Conservation (phyloP, 2,329 filamentous ascomycete genomes). For the Ilyonectria mors-panacis region DNA sequence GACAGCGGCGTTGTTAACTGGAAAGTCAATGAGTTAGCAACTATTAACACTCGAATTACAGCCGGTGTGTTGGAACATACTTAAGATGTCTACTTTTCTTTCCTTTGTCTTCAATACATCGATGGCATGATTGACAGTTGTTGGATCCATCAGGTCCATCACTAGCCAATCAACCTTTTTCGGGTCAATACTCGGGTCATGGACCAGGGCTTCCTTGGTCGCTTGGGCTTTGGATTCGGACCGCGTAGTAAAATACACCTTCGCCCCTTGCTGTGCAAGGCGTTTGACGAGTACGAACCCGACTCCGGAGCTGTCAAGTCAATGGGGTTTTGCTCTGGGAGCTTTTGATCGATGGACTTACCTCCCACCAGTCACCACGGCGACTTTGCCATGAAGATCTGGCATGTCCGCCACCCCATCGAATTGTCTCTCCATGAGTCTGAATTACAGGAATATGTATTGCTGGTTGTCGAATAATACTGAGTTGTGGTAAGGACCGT, state of each 20-base stretch:
- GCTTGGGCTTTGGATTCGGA: slow-evolving; percentile 1
- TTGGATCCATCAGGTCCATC: slow-evolving; percentile 4
- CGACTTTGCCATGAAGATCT: slow-evolving; percentile 7
- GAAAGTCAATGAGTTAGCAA: no score
- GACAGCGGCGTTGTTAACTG: slow-evolving; percentile 47
- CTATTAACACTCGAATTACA: no score
- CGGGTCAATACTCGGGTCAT: neutral
- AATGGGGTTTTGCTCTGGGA: no score
- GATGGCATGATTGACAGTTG: neutral
- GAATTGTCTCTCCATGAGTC: no score
- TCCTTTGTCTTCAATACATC: slow-evolving; percentile 11
- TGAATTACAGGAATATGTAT: no score
- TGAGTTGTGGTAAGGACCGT: no score
- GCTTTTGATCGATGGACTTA: neutral
- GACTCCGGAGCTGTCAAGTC: slow-evolving; percentile 13
- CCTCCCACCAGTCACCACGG: slow-evolving; percentile 21
- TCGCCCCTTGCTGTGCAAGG: slow-evolving; percentile 11
- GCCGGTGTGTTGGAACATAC: neutral
- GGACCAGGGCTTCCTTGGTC: neutral
- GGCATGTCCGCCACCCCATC: slow-evolving; percentile 8
- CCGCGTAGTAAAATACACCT: slow-evolving; percentile 17
- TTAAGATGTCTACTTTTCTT: slow-evolving; percentile 18
- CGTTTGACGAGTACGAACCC: slow-evolving; percentile 11
- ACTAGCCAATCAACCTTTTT: slow-evolving; percentile 1
- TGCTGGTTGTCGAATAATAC: no score